Evolutionary conservation across 306 rosid species (phyloP).

Genomic region (Trifolium subterraneum): DNA sequence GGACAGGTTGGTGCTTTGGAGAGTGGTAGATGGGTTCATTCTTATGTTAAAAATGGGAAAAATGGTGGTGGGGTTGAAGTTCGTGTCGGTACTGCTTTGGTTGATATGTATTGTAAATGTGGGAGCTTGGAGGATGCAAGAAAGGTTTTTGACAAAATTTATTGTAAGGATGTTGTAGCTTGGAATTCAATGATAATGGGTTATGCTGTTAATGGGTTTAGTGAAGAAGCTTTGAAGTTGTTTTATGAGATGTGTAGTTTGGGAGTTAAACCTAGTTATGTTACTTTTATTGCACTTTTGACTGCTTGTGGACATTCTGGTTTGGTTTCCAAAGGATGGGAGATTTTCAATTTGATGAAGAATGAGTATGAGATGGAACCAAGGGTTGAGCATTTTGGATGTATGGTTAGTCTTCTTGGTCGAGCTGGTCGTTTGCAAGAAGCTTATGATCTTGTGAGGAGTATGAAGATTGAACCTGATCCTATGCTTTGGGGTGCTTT

Average conservation of each 20-base stretch:
- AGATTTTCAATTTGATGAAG: conserved; percentile 65
- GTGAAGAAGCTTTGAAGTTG: conserved; percentile 66
- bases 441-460: conserved; percentile 69
- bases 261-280: conserved; percentile 60
- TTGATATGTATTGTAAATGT: conserved; percentile 83
- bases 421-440: conserved; percentile 73
- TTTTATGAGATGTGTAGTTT: conserved; percentile 57
- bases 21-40: conserved; percentile 81
- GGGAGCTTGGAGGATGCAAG: conserved; percentile 76
- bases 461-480: conserved; percentile 69
- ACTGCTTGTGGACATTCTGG: conserved; percentile 81
- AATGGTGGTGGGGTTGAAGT: conserved; percentile 51
- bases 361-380: conserved; percentile 56
- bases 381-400: conserved; percentile 78
- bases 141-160: conserved; percentile 57
- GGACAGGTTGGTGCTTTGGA: conserved; percentile 83
- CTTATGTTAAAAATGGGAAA: conserved; percentile 49
- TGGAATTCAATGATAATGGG: conserved; percentile 86
- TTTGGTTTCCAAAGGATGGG: conserved; percentile 64
- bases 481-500: conserved; percentile 82
- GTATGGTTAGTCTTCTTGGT: conserved; percentile 83
- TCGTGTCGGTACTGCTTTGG: conserved; percentile 71
- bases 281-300: conserved; percentile 69
- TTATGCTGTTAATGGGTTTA: conserved; percentile 70
- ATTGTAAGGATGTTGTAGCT: conserved; percentile 65